Base-by-base conservation (phyloP, 2,329 filamentous ascomycete species). In the Claviceps purpurea region DNA sequence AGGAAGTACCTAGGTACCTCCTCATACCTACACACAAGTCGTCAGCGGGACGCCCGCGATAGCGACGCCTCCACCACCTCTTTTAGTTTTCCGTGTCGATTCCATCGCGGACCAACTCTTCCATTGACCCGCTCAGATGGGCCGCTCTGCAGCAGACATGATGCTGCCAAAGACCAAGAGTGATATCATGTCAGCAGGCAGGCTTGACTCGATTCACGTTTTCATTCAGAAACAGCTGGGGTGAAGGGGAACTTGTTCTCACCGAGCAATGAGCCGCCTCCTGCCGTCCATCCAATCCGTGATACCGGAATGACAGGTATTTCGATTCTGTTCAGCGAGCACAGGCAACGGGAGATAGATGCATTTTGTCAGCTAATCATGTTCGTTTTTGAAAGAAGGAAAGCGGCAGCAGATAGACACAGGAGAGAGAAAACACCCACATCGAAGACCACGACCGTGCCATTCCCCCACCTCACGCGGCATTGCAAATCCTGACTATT, bases 401-500 rank as follows among this genome's bases (percentile, higher is more conserved):
- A 39, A 39, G 38, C 13, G 1, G 16, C 5, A n/a, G 7, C 14
- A n/a, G n/a, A 40, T 22, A 20, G 8, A 43, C 22, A 24, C 4
- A 7, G 5, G 14, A 26, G 16, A 44, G 3, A 8, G 26, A 10
- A 4, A 5, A 26, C 2, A 44, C 42, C 1, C 22, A 44, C 42
- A 24, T 40, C 45, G 18, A 34, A 86, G 10, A 85, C 78, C 1
- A 85, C 76, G 0, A 85, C 81, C 0, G 79, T 84, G 1, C 75
- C 74, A 3, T 72, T 66, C 50, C 73, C 75, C 79, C 80, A 85
- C 56, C 79, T 78, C 4, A 86, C 70, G 22, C 82, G 73, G 8
- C 73, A 73, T 58, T 85, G 81, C 55, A 85, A 74, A 58, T 86
- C 82, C 39, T 79, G 75, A 7, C 79, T 77, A 43, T 77, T 70